Base-by-base conservation (phyloP, 176 grass and related monocot species). In the Cymbopogon citratus region DNA sequence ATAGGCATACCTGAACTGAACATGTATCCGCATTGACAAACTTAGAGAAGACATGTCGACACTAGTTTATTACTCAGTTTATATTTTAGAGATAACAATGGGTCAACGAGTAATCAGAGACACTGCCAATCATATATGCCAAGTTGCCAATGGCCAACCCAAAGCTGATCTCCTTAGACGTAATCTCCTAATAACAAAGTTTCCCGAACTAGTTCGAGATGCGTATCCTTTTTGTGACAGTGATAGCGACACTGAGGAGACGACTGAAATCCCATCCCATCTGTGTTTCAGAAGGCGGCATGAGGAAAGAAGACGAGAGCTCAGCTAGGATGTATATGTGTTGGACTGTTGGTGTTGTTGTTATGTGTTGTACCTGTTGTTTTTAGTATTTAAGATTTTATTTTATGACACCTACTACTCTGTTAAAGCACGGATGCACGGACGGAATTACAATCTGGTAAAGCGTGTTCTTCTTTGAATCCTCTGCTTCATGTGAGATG, bases 71-170 rank as follows among this genome's bases (percentile, higher is more conserved):
- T 56, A 56, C 19, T 57, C 8, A 10, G 18, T 21, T 52, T 0
- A 52, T 52, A 21, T 0, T 52, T 52, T 35, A 29, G 2, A n/a
- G n/a, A n/a, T 43, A 66, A 9, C 34, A 80, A 34, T 18, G 44
- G 5, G 49, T 60, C 45, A 73, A 67, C 66, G 36, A 86, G 27
- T 63, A 51, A 76, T 66, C 76, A 41, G 23, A 60, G 26, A 57
- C 8, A 73, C 69, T 13, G 43, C n/a, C 60, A 74, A 43, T 54
- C 70, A 63, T 39, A 48, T 48, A 18, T 46, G 82, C 11, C 33
- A 43, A 56, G 44, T n/a, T n/a, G n/a, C 46, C 1, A 66, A 15
- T 3, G 3, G 3, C 1, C 41, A 43, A 56, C 43, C 35, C 5
- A 66, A 15, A 15, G 62, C 8, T 67, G 38, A 77, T 70, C 73